Evolutionary conservation across 169 alveolate genomes (phyloP).

Genomic region (Perkinsus marinus): DNA sequence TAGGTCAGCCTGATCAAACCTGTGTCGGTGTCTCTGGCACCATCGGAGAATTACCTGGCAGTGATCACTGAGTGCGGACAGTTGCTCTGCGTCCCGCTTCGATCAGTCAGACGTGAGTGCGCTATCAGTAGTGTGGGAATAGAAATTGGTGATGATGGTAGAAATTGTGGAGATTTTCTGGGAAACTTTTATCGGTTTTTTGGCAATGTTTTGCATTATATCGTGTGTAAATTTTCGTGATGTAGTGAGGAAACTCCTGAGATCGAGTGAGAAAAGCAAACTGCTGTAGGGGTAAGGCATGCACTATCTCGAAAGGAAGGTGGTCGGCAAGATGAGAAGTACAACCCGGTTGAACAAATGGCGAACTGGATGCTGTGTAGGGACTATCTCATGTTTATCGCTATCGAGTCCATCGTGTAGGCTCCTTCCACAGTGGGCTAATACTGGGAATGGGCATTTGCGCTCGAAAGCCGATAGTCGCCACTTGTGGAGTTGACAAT

Average conservation of each 20-base stretch:
- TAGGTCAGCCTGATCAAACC: neutral
- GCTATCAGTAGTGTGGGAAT: too few species aligned
- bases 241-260: too few species aligned
- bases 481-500: conserved; percentile 76
- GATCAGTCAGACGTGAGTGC: neutral
- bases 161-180: too few species aligned
- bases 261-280: too few species aligned
- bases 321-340: neutral
- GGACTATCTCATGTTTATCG: neutral
- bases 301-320: neutral
- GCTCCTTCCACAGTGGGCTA: neutral
- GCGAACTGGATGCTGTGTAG: neutral
- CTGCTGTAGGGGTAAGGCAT: neutral
- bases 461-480: conserved; percentile 68
- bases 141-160: too few species aligned
- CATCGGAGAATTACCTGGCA: neutral
- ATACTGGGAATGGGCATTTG: conserved; percentile 76
- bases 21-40: neutral
- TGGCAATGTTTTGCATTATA: too few species aligned
- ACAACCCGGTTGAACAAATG: neutral
- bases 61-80: neutral
- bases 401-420: neutral
- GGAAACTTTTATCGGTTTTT: too few species aligned
- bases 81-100: neutral
- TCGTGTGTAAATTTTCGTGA: too few species aligned